Base-by-base conservation (phyloP, 768 basidiomycete genomes). In the Gymnopilus junonius region DNA sequence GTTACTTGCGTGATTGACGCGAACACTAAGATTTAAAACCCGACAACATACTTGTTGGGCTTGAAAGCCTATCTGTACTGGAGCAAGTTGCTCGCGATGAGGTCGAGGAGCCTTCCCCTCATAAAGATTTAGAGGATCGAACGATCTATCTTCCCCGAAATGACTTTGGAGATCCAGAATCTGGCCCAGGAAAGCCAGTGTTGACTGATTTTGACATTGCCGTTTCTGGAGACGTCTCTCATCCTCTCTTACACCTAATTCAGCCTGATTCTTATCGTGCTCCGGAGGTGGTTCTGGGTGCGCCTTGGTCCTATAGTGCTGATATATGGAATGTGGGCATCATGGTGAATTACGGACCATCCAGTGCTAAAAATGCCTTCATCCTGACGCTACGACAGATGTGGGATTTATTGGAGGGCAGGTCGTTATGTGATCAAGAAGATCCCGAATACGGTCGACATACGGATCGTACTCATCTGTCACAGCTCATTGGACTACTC, bases 311-410 rank as follows among this genome's bases (percentile, higher is more conserved):
- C n/a, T 55, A 61, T 42, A 27, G 35, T 42, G 40, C 51, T 11
- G 59, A 61, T 55, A 61, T 61, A 61, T 61, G 60, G 53, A 61
- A 61, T 31, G 17, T 61, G n/a, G 51, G 60, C 12, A n/a, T 46
- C 6, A 45, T 55, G 53, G 60, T 45, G 27, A 25, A 34, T 55
- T 25, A 15, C 39, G 8, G 27, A 7, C 51, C 17, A 11, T 35
- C 21, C 32, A 21, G n/a, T 20, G 17, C 35, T 59, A 29, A 31
- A 29, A 31, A 35, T 21, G 14, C 40, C 40, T 42, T 17, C 5
- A 4, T 42, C 8, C 6, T 42, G 40, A 31, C 14, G 42, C 29
- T 23, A 20, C 12, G 37, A 20, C 20, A 61, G 60, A 25, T 55
- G 25, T 61, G 53, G 54, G 40, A 55, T 45, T 25, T 61, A 31